Evolutionary conservation across 495 filamentous ascomycete genomes (phyloP).

Genomic region (Neurospora tetraspora): DNA sequence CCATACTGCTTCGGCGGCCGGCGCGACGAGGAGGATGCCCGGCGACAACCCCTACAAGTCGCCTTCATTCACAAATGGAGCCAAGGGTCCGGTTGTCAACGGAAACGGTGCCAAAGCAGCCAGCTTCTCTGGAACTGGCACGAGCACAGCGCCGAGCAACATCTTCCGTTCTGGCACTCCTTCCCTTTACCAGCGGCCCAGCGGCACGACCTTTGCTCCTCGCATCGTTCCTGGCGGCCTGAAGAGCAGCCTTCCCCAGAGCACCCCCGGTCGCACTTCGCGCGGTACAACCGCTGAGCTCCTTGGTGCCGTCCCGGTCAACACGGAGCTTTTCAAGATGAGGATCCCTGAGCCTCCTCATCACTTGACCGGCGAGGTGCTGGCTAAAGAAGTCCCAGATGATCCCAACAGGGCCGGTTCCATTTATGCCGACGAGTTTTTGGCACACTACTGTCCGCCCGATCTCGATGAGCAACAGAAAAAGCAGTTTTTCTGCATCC

Average conservation of each 20-base stretch:
- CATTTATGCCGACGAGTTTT: slow-evolving; percentile 40
- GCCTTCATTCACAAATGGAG: background rate
- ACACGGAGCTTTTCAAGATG: slow-evolving; percentile 37
- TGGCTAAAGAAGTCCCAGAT: slow-evolving; percentile 36
- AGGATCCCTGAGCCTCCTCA: slow-evolving; percentile 35
- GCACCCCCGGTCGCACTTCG: slow-evolving; percentile 18
- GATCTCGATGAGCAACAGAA: slow-evolving; percentile 38
- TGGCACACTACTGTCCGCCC: slow-evolving; percentile 37
- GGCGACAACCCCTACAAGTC: slow-evolving; percentile 27
- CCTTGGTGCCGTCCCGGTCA: slow-evolving; percentile 19
- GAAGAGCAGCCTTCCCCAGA: slow-evolving; percentile 27
- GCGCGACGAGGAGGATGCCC: slow-evolving; percentile 17
- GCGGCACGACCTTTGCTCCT: slow-evolving; percentile 27
- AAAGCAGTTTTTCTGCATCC: slow-evolving; percentile 43
- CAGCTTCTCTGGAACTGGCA: slow-evolving; percentile 16
- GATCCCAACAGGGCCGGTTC: slow-evolving; percentile 29
- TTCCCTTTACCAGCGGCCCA: slow-evolving; percentile 20
- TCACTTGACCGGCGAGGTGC: slow-evolving; percentile 34
- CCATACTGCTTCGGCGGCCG: background rate
- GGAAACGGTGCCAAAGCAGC: slow-evolving; percentile 8
- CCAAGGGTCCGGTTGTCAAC: background rate
- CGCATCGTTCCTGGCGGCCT: slow-evolving; percentile 17
- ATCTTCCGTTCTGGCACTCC: slow-evolving; percentile 29
- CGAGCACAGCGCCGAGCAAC: slow-evolving; percentile 19
- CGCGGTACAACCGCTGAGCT: slow-evolving; percentile 20